Base-by-base conservation (phyloP, 2,329 filamentous ascomycete genomes). In the Colletotrichum salicis region DNA sequence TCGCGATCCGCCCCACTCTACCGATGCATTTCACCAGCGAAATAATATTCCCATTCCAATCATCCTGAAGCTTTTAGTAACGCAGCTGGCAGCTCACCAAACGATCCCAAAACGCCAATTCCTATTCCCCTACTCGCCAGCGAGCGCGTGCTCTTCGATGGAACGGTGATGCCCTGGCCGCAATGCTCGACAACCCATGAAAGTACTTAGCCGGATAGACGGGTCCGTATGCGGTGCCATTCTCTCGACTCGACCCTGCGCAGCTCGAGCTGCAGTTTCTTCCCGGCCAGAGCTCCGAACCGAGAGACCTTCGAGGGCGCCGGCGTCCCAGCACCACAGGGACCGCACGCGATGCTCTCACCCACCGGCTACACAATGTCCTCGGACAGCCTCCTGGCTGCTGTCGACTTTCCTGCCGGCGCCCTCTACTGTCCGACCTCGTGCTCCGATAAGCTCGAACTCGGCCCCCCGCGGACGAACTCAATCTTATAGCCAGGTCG, bases 141-240 rank as follows among this genome's bases (percentile, higher is more conserved):
- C 54, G 22, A 64, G 27, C 70, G 61, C 35, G 24, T 22, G 57
- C 57, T 71, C 57, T 61, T 67, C 24, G 19, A 72, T 57, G 68
- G 71, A 71, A 73, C 62, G 62, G 71, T 73, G 55, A 71, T 45
- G 35, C 58, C 27, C 29, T 60, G 62, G 57, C 52, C 73, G 73
- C 65, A 58, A 88, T 88, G 86, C 83, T 80, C 84, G 85, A 83
- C 83, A 85, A 82, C 88, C 84, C 86, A 90, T 90, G 88, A 90
- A 86, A 87, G 82, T 86, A 82, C 82, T 85, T 77, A 86, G 83
- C 83, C 86, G 86, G 87, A 85, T 89, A 82, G 87, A 90, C 82
- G 83, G 87, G 84, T 87, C 87, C 84, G 85, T 88, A 84, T 88
- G 85, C 83, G 84, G 86, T 84, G 86, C 87, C 79, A 84, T 88